phyloP scores from a whole-genome alignment of 2,329 filamentous ascomycete species.

The Aureobasidium lini region DNA sequence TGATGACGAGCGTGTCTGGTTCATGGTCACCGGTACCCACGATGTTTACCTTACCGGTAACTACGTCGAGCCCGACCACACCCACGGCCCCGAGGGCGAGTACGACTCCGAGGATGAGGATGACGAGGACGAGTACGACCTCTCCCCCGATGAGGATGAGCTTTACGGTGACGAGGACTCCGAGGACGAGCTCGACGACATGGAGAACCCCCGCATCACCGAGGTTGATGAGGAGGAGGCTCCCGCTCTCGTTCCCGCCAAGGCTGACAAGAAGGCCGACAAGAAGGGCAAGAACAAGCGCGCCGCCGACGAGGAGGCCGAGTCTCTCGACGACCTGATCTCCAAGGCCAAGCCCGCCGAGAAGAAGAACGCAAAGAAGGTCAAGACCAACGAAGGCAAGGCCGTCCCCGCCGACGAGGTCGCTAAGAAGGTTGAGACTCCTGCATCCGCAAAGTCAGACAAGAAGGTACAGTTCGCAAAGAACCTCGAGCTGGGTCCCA shows the following conservation, averaged over 20 bases:
- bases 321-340: slow-evolving; percentile 72
- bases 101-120: slow-evolving; percentile 56
- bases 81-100: slow-evolving; percentile 53
- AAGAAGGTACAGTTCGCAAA: slow-evolving; percentile 99
- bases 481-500: slow-evolving; percentile 95
- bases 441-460: slow-evolving; percentile 51
- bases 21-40: slow-evolving; percentile 84
- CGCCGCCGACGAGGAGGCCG: slow-evolving; percentile 61
- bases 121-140: slow-evolving; percentile 57
- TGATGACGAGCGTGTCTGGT: slow-evolving; percentile 85
- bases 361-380: slow-evolving; percentile 93
- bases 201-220: slow-evolving; percentile 72
- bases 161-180: slow-evolving; percentile 47
- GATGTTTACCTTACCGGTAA: slow-evolving; percentile 90
- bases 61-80: slow-evolving; percentile 69
- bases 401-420: slow-evolving; percentile 50
- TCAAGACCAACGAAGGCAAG: slow-evolving; percentile 97
- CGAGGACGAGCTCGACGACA: slow-evolving; percentile 50
- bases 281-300: slow-evolving; percentile 89
- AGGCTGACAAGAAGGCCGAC: slow-evolving; percentile 31
- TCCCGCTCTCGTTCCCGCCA: slow-evolving; percentile 48
- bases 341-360: slow-evolving; percentile 62
- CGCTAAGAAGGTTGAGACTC: slow-evolving; percentile 53
- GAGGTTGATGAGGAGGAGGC: slow-evolving; percentile 71
- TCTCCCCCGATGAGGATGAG: slow-evolving; percentile 73